Evolutionary conservation across 768 basidiomycete species (phyloP).

Genomic region (Mycena vulgaris): DNA sequence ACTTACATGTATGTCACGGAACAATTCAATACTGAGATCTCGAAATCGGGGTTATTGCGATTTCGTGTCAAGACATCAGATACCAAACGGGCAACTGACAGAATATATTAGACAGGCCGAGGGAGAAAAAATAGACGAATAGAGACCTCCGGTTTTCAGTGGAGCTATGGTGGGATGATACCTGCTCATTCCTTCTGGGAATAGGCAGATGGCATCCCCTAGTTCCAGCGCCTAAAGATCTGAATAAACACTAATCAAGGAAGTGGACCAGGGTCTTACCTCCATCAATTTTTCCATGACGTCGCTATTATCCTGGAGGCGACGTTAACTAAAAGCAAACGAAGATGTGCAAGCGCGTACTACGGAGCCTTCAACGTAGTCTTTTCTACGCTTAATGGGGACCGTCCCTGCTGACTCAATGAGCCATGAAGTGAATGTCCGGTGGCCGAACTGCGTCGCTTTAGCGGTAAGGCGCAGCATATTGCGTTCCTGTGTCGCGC

Average conservation of each 20-base stretch:
- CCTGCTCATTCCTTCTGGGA: constrained; percentile 89
- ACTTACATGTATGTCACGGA: constrained; percentile 86
- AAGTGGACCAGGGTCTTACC: constrained; percentile 53
- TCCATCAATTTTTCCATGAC: constrained; percentile 80
- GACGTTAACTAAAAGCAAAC: constrained; percentile 41
- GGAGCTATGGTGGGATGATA: constrained; percentile 92
- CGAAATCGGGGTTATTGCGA: constrained; percentile 76
- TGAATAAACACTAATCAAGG: constrained; percentile 28
- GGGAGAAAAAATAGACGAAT: constrained; percentile 16
- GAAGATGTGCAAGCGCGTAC: neutral
- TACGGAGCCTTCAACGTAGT: constrained; percentile 59
- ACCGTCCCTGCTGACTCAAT: constrained; percentile 92
- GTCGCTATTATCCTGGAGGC: constrained; percentile 72
- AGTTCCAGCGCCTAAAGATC: constrained; percentile 75
- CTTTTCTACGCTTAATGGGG: constrained; percentile 84
- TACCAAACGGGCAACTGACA: constrained; percentile 82
- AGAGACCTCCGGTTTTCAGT: constrained; percentile 88
- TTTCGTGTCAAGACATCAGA: constrained; percentile 84
- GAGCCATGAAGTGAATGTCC: constrained; percentile 91
- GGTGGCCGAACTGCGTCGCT: constrained; percentile 86
- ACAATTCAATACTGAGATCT: constrained; percentile 81
- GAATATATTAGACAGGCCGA: constrained; percentile 13
- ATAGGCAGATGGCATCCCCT: constrained; percentile 87
- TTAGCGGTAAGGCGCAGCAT: constrained; percentile 91
- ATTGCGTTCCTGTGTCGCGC: constrained; percentile 70